These are phyloP conservation scores for Corylus avellana DNA, from an alignment of 306 rosid genomes.

Conservation along the genomic window DNA sequence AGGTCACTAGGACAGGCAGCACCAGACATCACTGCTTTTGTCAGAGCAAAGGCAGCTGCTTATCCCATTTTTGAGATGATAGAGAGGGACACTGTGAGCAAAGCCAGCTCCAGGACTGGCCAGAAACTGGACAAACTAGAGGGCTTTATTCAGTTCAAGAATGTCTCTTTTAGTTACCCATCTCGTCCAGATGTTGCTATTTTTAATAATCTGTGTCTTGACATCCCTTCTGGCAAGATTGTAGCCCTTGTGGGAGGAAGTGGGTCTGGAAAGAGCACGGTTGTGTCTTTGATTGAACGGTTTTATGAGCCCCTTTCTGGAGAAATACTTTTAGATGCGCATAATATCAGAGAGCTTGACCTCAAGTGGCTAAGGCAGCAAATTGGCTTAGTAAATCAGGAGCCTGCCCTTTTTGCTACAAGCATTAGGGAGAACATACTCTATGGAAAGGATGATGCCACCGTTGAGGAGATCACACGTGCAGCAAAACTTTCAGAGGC, in stretches of 20 bases:
- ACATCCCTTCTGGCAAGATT: slow-evolving; percentile 86
- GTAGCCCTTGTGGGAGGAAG: slow-evolving; percentile 94
- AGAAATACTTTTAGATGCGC: slow-evolving; percentile 61
- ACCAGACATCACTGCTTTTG: slow-evolving; percentile 81
- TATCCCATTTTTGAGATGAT: slow-evolving; percentile 95
- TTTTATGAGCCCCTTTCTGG: slow-evolving; percentile 90
- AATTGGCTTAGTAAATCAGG: slow-evolving; percentile 92
- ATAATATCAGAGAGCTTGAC: slow-evolving; percentile 61
- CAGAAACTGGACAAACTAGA: slow-evolving; percentile 58
- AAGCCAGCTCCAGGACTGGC: slow-evolving; percentile 55
- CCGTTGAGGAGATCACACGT: slow-evolving; percentile 72
- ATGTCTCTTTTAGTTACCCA: slow-evolving; percentile 79
- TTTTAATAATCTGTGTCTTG: slow-evolving; percentile 66
- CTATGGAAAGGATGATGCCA: slow-evolving; percentile 88
- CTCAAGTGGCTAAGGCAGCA: slow-evolving; percentile 88
- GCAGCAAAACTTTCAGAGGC: slow-evolving; percentile 94
- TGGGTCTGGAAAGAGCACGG: slow-evolving; percentile 96
- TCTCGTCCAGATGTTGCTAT: slow-evolving; percentile 74
- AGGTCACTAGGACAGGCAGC: slow-evolving; percentile 98
- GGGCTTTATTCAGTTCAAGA: slow-evolving; percentile 77
- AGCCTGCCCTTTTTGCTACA: slow-evolving; percentile 94
- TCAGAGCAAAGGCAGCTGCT: slow-evolving; percentile 91
- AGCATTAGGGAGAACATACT: slow-evolving; percentile 86
- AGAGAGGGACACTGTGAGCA: slow-evolving; percentile 74
- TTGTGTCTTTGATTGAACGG: slow-evolving; percentile 84